Conservation (phyloP, 768 basidiomycete species). For the Clavaria fumosa region DNA sequence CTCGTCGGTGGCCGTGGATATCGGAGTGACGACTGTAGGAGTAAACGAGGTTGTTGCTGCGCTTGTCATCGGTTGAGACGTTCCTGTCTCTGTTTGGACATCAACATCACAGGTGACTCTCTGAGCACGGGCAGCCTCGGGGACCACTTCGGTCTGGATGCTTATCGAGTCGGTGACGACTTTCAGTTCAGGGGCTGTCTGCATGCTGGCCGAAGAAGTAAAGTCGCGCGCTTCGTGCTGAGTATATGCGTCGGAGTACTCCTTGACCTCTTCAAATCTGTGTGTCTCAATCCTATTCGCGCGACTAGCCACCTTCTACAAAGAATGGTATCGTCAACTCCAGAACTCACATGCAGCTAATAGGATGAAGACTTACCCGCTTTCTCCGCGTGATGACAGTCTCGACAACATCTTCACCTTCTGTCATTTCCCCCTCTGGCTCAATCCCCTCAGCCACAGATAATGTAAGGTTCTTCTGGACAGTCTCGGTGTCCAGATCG, state of each 20-base stretch:
- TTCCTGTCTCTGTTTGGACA: slow-evolving; percentile 24
- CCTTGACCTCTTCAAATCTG: slow-evolving; percentile 49
- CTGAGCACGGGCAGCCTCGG: no score
- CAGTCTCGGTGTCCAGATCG: slow-evolving; percentile 21
- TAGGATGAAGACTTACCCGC: slow-evolving; percentile 27
- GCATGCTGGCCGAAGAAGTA: slow-evolving; percentile 28
- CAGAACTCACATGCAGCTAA: slow-evolving; percentile 3
- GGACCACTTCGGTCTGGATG: slow-evolving; percentile 55
- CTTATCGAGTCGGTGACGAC: slow-evolving; percentile 36
- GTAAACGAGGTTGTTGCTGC: slow-evolving; percentile 60
- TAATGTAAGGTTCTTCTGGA: slow-evolving; percentile 16
- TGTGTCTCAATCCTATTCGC: slow-evolving; percentile 33
- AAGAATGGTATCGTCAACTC: slow-evolving; percentile 6
- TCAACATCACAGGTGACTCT: neutral
- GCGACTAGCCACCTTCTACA: slow-evolving; percentile 54
- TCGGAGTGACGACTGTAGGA: slow-evolving; percentile 56
- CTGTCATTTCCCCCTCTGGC: slow-evolving; percentile 35
- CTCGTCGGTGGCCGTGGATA: slow-evolving; percentile 33
- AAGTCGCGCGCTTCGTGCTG: slow-evolving; percentile 53
- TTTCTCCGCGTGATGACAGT: slow-evolving; percentile 82
- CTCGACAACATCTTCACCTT: slow-evolving; percentile 64
- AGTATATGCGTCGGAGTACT: slow-evolving; percentile 59
- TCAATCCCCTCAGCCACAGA: slow-evolving; percentile 24
- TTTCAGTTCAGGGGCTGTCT: slow-evolving; percentile 49
- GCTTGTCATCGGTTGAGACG: slow-evolving; percentile 33